Evolutionary conservation across 2,329 filamentous ascomycete genomes (phyloP).

Genomic region (Diaporthe citrichinensis): DNA sequence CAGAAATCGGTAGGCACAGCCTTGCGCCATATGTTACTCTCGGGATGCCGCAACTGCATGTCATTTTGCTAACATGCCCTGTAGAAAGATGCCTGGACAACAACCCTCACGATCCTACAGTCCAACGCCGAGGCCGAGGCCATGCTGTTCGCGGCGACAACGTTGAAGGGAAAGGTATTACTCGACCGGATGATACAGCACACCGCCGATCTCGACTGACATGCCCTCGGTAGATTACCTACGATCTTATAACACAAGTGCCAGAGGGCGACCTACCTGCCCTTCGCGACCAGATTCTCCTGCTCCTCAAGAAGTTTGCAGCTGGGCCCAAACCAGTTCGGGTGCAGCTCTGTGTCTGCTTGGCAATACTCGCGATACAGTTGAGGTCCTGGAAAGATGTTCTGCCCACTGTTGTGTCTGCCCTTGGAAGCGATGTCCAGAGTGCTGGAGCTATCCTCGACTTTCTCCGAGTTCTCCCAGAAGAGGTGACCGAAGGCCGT

Average conservation of each 20-base stretch:
- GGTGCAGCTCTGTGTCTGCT: constrained; percentile 93
- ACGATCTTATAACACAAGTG: constrained; percentile 90
- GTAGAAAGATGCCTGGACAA: constrained; percentile 91
- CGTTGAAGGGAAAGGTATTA: constrained; percentile 94
- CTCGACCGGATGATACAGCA: constrained; percentile 37
- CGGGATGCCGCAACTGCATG: neutral
- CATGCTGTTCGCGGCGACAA: constrained; percentile 96
- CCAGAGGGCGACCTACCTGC: constrained; percentile 80
- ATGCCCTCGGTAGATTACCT: constrained; percentile 80
- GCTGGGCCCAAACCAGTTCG: constrained; percentile 87
- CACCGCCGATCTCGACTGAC: constrained; percentile 37
- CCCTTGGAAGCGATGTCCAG: constrained; percentile 81
- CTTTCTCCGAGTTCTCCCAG: constrained; percentile 95
- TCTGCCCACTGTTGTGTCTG: constrained; percentile 82
- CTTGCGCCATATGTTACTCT: neutral
- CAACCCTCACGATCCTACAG: constrained; percentile 88
- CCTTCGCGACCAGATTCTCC: constrained; percentile 86
- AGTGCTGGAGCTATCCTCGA: constrained; percentile 92
- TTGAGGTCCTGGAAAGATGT: constrained; percentile 98
- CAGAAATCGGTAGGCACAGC: constrained; percentile 88
- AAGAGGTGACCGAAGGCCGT: constrained; percentile 98
- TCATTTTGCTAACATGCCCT: constrained; percentile 33
- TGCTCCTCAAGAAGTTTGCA: constrained; percentile 85
- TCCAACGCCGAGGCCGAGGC: constrained; percentile 85
- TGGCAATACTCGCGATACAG: constrained; percentile 95